Conservation (phyloP, 305 asterid species). For the Fraxinus sp. region DNA sequence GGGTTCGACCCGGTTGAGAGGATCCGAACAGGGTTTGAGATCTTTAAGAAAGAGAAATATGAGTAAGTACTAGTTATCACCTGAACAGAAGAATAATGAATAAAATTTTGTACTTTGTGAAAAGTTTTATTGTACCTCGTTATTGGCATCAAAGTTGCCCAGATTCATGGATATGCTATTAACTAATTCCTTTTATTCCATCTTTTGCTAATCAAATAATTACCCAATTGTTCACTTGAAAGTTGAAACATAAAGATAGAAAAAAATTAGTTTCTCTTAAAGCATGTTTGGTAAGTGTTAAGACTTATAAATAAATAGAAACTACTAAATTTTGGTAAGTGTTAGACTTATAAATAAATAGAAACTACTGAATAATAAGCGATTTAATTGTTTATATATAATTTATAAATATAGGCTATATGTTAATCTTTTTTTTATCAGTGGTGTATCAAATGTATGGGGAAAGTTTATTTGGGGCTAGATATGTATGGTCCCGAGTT, state of each 20-base stretch:
- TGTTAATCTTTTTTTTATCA: not conserved
- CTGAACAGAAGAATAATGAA: not conserved
- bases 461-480: not conserved
- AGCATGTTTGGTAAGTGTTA: too few relatives aligned
- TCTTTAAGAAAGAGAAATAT: slow-evolving; percentile 70
- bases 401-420: too few relatives aligned
- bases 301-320: too few relatives aligned
- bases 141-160: slow-evolving; percentile 21
- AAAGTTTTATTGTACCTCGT: slow-evolving; percentile 28
- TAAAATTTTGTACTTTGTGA: not conserved
- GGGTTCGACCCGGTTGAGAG: slow-evolving; percentile 52
- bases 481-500: not conserved
- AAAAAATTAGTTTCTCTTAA: not conserved
- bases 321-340: too few relatives aligned
- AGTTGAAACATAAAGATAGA: not conserved
- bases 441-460: not conserved
- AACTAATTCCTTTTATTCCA: not conserved
- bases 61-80: slow-evolving; percentile 44
- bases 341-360: too few relatives aligned
- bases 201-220: not conserved
- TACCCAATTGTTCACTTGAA: not conserved
- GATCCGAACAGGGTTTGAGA: slow-evolving; percentile 64
- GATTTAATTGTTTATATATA: too few relatives aligned
- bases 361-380: too few relatives aligned
- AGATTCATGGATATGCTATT: slow-evolving; percentile 52